phyloP scores from a whole-genome alignment of 306 rosid species.

The Cicer pinnatifidum region DNA sequence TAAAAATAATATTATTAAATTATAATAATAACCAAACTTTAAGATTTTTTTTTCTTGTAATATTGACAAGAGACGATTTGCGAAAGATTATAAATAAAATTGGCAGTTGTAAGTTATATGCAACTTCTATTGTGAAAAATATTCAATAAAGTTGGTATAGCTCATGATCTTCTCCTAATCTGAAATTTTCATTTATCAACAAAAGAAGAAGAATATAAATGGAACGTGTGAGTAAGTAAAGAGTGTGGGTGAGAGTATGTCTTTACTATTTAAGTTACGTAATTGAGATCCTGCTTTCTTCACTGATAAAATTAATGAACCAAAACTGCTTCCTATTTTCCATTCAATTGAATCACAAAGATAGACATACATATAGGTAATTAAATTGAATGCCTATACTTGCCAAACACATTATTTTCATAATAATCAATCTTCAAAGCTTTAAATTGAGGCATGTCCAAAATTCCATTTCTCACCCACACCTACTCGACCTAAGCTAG shows the following conservation, averaged over 20 bases:
- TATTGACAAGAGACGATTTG: too few relatives aligned
- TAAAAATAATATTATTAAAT: too few relatives aligned
- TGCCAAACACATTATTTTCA: slow-evolving; percentile 22
- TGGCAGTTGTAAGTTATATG: too few relatives aligned
- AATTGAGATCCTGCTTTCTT: background rate
- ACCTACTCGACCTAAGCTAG: slow-evolving; percentile 31
- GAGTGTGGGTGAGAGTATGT: background rate
- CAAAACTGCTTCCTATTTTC: slow-evolving; percentile 21
- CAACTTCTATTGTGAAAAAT: too few relatives aligned
- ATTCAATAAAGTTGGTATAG: too few relatives aligned
- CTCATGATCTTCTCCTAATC: too few relatives aligned
- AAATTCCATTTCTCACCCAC: slow-evolving; percentile 34
- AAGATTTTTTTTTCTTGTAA: too few relatives aligned
- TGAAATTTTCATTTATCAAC: too few relatives aligned
- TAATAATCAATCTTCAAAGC: slow-evolving; percentile 5
- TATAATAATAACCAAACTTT: too few relatives aligned
- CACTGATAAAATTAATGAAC: background rate
- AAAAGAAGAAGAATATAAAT: background rate
- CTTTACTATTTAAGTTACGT: slow-evolving; percentile 5
- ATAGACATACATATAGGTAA: slow-evolving; percentile 1
- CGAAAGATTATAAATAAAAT: too few relatives aligned
- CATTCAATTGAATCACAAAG: slow-evolving; percentile 48
- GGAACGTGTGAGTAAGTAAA: slow-evolving; percentile 7
- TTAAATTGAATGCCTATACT: slow-evolving; percentile 34
- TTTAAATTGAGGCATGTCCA: slow-evolving; percentile 32